Percentiles rank a stretch among this genome's conserved stretches.
Conservation (phyloP, 192 early-diverging fungal genomes). For the Coemansia sp. region DNA sequence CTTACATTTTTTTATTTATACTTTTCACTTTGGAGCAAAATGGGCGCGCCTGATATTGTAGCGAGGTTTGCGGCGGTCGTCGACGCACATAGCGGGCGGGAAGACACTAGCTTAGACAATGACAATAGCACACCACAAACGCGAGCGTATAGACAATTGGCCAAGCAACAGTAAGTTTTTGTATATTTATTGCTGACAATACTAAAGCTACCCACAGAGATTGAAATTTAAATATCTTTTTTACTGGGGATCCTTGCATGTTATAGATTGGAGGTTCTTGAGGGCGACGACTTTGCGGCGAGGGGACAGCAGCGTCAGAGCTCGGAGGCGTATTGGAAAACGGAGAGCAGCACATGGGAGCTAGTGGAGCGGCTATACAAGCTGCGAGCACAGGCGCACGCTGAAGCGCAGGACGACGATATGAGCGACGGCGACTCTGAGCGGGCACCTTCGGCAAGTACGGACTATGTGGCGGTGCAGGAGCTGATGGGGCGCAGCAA, state of each 20-base stretch:
- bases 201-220: not conserved
- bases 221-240: not conserved
- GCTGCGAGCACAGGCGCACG: slow-evolving; percentile 23
- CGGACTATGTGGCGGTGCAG: slow-evolving; percentile 43
- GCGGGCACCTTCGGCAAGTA: slow-evolving; percentile 7
- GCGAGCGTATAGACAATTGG: slow-evolving; percentile 21
- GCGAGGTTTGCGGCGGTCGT: slow-evolving; percentile 43
- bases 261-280: slow-evolving; percentile 12
- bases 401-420: slow-evolving; percentile 9
- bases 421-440: slow-evolving; percentile 1
- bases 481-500: slow-evolving; percentile 30
- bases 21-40: not conserved
- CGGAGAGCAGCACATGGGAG: slow-evolving; percentile 55
- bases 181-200: not conserved
- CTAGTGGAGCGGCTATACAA: slow-evolving; percentile 44
- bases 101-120: not conserved
- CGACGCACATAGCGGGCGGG: slow-evolving; percentile 11
- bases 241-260: not conserved
- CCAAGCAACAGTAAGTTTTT: slow-evolving; percentile 41
- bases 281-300: slow-evolving; percentile 1
- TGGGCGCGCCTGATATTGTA: slow-evolving; percentile 18
- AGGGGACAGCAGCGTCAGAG: not conserved
- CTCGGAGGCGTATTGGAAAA: slow-evolving; percentile 27
- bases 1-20: slow-evolving; percentile 11
- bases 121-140: slow-evolving; percentile 16